Evolutionary conservation across 352 stramenopile species (phyloP), one percentile per base, ranked within the genome.

Genomic region (Globisporangium nodosum): DNA sequence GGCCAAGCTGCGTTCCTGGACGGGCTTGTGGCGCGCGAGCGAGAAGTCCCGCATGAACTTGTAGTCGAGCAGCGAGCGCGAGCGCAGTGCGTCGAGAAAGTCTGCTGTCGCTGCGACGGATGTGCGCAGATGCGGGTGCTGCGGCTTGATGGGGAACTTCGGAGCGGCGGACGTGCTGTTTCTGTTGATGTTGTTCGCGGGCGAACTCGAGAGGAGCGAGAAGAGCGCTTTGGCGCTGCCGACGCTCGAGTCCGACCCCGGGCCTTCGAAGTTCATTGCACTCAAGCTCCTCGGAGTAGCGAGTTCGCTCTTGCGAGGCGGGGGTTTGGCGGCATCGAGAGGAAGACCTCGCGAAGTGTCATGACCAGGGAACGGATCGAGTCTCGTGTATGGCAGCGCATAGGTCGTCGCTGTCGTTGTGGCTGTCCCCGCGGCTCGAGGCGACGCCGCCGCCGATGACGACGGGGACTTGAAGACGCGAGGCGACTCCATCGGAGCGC

Each of bases 21-120:
- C 49, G 0, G 72, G 74, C 33, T 73, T 80, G 39, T 54, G 51
- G 20, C 68, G 71, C 1, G 71, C 57, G 21, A 80, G 57, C 11
- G 72, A 78, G 48, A 85, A 82, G 52, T 81, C 73, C 40, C 74
- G 58, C 74, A 85, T 85, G 56, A 74, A 85, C 5, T 49, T 60
- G 49, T 81, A 78, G 46, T 85, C 74, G 7, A 85, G 56, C 42
- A 85, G 60, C 16, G 74, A 78, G 37, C 60, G 70, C 18, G 60
- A 67, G 6, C 74, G 72, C 6, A 85, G 55, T 3, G 59, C 60
- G 9, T 66, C 61, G 16, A 85, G 58, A 12, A 85, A 72, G 13
- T 57, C 46, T 3, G 56, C 55, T 3, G 61, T 60, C 24, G 35
- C 49, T 1, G 50, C 53, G 12, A 63, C 42, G 0, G 50, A 63